Percentiles rank a stretch among this genome's conserved stretches.
Conservation (phyloP, 305 asterid species). For the Solanum aculeatissimum region DNA sequence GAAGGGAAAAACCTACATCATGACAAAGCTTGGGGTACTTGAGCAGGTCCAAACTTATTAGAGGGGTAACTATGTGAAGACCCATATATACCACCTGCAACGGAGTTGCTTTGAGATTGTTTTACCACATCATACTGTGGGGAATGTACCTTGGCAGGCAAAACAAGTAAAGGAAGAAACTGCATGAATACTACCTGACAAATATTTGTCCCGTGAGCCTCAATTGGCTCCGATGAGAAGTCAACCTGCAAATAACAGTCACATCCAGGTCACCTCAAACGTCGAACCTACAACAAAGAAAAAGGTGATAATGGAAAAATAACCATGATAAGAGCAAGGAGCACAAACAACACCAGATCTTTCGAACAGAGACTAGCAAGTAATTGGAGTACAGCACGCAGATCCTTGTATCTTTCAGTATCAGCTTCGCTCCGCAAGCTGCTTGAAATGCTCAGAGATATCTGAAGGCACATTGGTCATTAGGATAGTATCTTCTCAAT, state of each 20-base stretch:
- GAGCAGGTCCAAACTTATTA: conserved; percentile 73
- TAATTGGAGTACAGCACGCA: conserved; percentile 81
- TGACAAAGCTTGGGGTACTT: conserved; percentile 90
- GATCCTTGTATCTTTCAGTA: conserved; percentile 81
- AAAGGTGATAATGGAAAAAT: not conserved
- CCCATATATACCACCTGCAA: conserved; percentile 83
- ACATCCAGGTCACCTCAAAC: not conserved
- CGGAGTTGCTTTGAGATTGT: not conserved
- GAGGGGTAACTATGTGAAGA: conserved; percentile 80
- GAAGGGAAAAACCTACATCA: conserved; percentile 41
- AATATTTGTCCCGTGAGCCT: conserved; percentile 63
- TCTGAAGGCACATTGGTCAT: conserved; percentile 27
- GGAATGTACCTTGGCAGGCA: not conserved
- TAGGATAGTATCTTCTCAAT: not conserved
- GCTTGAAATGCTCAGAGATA: conserved; percentile 66
- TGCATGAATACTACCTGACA: conserved; percentile 49
- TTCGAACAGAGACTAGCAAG: conserved; percentile 78
- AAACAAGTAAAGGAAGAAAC: not conserved
- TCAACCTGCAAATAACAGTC: conserved; percentile 51
- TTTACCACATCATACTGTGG: not conserved
- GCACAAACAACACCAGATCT: conserved; percentile 55
- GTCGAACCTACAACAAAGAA: not conserved
- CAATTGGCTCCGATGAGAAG: conserved; percentile 74
- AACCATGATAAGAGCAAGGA: not conserved
- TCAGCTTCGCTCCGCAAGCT: conserved; percentile 69